These are phyloP conservation scores for Termitomyces sp. DNA, from an alignment of 768 basidiomycete genomes.

Conservation along the genomic window DNA sequence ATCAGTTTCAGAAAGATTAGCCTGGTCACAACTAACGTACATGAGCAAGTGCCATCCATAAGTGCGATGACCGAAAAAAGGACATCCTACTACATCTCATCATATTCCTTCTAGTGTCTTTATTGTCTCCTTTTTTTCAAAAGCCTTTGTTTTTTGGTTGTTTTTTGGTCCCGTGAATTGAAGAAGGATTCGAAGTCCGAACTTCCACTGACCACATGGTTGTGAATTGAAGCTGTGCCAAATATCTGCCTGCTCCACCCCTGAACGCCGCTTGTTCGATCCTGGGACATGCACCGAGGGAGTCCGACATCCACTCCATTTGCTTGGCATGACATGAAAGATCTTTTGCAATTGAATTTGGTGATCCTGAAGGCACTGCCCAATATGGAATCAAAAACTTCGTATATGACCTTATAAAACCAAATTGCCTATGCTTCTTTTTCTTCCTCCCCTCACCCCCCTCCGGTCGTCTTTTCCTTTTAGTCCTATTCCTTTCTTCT, in stretches of 20 bases:
- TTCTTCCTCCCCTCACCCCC: neutral
- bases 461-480: conserved; percentile 19
- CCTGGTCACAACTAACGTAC: too few species aligned
- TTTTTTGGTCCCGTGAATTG: neutral
- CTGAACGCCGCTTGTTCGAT: neutral
- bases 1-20: too few species aligned
- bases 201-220: neutral
- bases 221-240: neutral
- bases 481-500: conserved; percentile 14
- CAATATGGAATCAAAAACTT: conserved; percentile 4
- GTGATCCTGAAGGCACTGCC: neutral
- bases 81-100: too few species aligned
- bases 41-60: too few species aligned
- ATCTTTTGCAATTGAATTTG: neutral
- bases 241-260: neutral
- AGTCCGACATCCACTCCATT: neutral
- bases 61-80: too few species aligned
- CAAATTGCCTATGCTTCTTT: neutral
- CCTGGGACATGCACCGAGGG: too few species aligned
- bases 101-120: too few species aligned
- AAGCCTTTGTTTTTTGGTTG: too few species aligned
- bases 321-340: neutral
- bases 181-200: neutral
- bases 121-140: too few species aligned
- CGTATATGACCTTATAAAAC: conserved; percentile 2